Evolutionary conservation across 2,329 filamentous ascomycete species (phyloP), one percentile per base, ranked within the genome.

Genomic region (Pseudocercospora fijiensis): DNA sequence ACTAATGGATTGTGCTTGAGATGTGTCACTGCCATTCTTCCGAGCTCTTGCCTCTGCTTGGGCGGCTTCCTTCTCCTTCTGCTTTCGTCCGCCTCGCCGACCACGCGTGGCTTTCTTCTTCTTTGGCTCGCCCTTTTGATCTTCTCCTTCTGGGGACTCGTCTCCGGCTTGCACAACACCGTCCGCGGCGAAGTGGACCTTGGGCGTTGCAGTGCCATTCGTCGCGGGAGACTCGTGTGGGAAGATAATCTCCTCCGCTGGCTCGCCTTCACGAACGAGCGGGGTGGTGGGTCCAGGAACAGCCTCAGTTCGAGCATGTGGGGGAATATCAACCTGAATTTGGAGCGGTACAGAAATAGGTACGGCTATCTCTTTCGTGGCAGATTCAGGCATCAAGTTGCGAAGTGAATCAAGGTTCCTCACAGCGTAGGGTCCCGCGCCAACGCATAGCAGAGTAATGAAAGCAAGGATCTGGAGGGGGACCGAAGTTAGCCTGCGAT

Each of bases 51-150:
- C 78, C 76, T 69, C 75, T 70, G 70, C 69, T 52, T 64, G 66
- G n/a, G 69, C 69, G 16, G 69, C 66, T 53, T 77, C 78, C 66
- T 77, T 79, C 69, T 80, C 80, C 67, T 79, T 78, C 33, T 74
- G 72, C 68, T 79, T 79, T 20, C 75, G 75, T 22, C 81, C 81
- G 26, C 80, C 81, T 18, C 81, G 78, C 65, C 79, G 80, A 24
- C 81, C 81, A 61, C 81, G 73, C 56, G 82, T 81, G 4, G 81
- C 80, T 66, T 82, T 82, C 72, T 80, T 81, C 73, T 82, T 82
- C 70, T 78, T 68, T 11, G 53, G 55, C 22, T 57, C 66, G 47
- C 68, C 67, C 51, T 69, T 75, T 10, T 71, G 66, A 11, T 65
- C 67, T 10, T 71, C 55, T 73, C 72, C 60, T 30, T 67, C 61